These are phyloP conservation scores for Melaleuca quinquenervia DNA, from an alignment of 345 rosid genomes.

Conservation along the genomic window DNA sequence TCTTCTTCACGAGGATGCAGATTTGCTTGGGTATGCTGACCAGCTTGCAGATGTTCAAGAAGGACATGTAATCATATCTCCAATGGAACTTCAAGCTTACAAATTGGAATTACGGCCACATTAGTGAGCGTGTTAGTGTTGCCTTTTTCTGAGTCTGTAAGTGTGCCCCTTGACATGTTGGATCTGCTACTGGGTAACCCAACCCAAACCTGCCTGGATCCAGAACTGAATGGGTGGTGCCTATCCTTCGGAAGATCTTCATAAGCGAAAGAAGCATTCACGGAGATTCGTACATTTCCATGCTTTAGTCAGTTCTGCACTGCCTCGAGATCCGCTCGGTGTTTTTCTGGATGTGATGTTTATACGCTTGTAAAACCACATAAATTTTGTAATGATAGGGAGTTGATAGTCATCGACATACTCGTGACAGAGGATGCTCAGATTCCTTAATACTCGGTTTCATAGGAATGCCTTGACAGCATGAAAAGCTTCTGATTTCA, in stretches of 20 bases:
- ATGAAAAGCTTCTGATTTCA: neutral
- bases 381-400: neutral
- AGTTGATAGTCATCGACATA: neutral
- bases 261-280: neutral
- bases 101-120: conserved; percentile 66
- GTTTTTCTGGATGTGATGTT: neutral
- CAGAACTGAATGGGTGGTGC: neutral
- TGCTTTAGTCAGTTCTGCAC: neutral
- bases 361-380: neutral
- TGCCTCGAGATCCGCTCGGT: neutral
- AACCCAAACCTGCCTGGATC: neutral
- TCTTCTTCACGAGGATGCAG: conserved; percentile 77
- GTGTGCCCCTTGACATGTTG: neutral
- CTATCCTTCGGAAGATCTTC: neutral
- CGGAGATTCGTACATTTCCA: neutral
- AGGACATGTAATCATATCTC: conserved; percentile 54
- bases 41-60: conserved; percentile 46
- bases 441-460: neutral
- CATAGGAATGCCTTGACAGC: neutral
- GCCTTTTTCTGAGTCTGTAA: neutral
- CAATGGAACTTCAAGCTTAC: conserved; percentile 96
- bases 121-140: neutral
- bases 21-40: conserved; percentile 62
- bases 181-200: neutral
- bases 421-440: neutral